Evolutionary conservation across 371 early-diverging fungal species (phyloP).

Genomic region (Rhizopus sp.): DNA sequence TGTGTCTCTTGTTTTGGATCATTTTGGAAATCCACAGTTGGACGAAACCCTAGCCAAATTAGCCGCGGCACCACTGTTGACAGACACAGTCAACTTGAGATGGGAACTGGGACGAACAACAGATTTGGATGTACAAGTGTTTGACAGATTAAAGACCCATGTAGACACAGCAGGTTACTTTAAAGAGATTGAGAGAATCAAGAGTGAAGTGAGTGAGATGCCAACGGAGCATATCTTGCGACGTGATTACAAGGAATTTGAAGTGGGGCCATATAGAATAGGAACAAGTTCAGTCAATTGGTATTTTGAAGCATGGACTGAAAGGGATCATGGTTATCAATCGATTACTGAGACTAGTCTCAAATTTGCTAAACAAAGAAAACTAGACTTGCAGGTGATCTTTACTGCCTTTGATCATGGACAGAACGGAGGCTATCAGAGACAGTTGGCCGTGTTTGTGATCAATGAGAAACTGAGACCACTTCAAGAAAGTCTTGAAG

Average conservation of each 20-base stretch:
- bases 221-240: constrained; percentile 60
- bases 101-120: constrained; percentile 58
- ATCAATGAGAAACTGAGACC: constrained; percentile 17
- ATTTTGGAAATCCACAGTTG: constrained; percentile 22
- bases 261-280: constrained; percentile 40
- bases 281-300: constrained; percentile 72
- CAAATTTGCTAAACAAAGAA: constrained; percentile 38
- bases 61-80: constrained; percentile 65
- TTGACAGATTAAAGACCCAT: constrained; percentile 21
- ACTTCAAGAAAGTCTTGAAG: constrained; percentile 34
- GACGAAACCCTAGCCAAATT: constrained; percentile 34
- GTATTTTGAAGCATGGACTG: constrained; percentile 54
- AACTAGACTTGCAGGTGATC: constrained; percentile 58
- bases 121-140: constrained; percentile 52
- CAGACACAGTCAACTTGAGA: constrained; percentile 71
- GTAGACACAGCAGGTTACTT: constrained; percentile 31
- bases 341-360: constrained; percentile 24
- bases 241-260: constrained; percentile 81
- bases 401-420: constrained; percentile 62
- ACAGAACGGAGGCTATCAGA: constrained; percentile 48
- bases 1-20: constrained; percentile 55
- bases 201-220: constrained; percentile 54
- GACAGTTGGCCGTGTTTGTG: constrained; percentile 64
- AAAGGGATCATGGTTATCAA: constrained; percentile 35
- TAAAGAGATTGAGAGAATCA: constrained; percentile 55